These are phyloP conservation scores for Chytriomyces hyalinus DNA, from an alignment of 192 early-diverging fungal genomes.

Conservation along the genomic window DNA sequence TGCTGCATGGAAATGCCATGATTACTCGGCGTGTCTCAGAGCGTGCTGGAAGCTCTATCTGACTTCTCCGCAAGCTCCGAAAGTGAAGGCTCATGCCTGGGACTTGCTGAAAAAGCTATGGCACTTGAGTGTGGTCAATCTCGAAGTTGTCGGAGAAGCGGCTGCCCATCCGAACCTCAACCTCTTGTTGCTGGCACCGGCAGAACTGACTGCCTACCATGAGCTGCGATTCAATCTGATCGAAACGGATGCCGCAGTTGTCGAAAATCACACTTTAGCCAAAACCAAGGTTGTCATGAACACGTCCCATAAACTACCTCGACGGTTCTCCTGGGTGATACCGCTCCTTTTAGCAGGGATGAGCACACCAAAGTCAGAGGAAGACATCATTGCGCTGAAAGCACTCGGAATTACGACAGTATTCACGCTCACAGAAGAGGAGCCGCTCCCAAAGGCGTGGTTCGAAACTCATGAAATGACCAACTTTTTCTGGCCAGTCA, in stretches of 20 bases:
- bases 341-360: constrained; percentile 50
- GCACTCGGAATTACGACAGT: constrained; percentile 36
- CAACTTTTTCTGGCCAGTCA: constrained; percentile 48
- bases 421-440: constrained; percentile 54
- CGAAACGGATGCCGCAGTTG: background rate
- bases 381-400: constrained; percentile 42
- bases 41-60: constrained; percentile 8
- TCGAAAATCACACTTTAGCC: background rate
- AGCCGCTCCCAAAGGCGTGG: constrained; percentile 47
- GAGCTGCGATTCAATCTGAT: background rate
- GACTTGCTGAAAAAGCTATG: constrained; percentile 23
- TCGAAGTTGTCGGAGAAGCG: constrained; percentile 19
- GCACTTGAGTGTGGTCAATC: constrained; percentile 3
- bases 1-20: constrained; percentile 14
- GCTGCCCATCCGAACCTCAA: background rate
- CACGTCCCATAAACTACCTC: constrained; percentile 40
- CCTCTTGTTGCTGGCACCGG: background rate
- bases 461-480: constrained; percentile 34
- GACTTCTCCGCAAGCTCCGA: background rate
- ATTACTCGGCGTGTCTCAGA: constrained; percentile 1
- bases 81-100: background rate
- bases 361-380: constrained; percentile 42
- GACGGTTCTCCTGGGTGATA: constrained; percentile 52
- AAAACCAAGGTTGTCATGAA: constrained; percentile 10
- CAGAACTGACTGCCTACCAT: background rate